Evolutionary conservation across 345 rosid species (phyloP).

Genomic region (Garcia nutans): DNA sequence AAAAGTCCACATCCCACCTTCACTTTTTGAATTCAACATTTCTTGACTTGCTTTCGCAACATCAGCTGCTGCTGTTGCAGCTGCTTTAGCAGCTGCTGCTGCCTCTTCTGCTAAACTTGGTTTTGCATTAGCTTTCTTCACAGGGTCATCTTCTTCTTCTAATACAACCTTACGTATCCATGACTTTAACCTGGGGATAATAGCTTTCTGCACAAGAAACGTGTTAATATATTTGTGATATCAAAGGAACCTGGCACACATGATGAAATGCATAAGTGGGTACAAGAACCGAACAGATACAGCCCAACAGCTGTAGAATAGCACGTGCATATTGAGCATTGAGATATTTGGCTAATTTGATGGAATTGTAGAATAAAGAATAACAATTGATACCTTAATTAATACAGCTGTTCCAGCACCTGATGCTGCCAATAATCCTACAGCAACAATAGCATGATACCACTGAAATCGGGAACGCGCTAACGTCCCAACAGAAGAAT

Average conservation of each 20-base stretch:
- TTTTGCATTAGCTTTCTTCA: conserved; percentile 43
- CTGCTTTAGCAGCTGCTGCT: conserved; percentile 89
- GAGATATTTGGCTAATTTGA: conserved; percentile 7
- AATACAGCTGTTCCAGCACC: conserved; percentile 85
- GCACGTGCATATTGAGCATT: conserved; percentile 1
- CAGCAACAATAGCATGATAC: conserved; percentile 78
- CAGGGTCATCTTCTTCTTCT: conserved; percentile 68
- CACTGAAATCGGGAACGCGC: conserved; percentile 52
- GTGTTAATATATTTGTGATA: conserved; percentile 14
- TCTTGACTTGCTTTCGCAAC: conserved; percentile 90
- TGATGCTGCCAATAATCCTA: conserved; percentile 77
- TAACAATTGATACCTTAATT: conserved; percentile 58
- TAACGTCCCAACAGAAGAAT: conserved; percentile 38
- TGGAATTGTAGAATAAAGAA: neutral
- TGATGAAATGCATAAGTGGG: neutral
- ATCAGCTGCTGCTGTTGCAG: conserved; percentile 86
- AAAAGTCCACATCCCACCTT: conserved; percentile 43
- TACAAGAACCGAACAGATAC: conserved; percentile 9
- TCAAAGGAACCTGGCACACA: neutral
- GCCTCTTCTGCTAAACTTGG: conserved; percentile 89
- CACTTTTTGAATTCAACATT: conserved; percentile 59
- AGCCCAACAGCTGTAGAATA: neutral
- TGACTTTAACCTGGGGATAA: conserved; percentile 74
- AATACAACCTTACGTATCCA: conserved; percentile 79
- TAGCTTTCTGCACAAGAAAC: conserved; percentile 56